Conservation (phyloP, 257 asterid genomes). For the Solanum medicagineum region DNA sequence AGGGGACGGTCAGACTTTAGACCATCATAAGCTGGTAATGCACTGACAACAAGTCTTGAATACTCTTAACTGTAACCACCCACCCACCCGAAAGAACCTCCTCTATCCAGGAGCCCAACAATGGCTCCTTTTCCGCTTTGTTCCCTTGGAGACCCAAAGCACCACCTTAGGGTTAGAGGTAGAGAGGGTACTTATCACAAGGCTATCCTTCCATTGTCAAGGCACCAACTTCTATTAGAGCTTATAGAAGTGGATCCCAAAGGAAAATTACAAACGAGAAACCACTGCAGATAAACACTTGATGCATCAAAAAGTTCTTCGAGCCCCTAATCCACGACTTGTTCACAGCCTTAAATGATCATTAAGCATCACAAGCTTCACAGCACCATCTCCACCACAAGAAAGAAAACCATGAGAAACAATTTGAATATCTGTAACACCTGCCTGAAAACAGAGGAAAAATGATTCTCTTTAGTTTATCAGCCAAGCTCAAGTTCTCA, state of each 20-base stretch:
- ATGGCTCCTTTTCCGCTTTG: neutral
- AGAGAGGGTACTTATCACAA: neutral
- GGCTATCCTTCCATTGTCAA: neutral
- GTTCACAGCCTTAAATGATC: neutral
- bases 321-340: neutral
- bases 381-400: constrained; percentile 93
- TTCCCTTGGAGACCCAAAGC: neutral
- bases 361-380: constrained; percentile 29
- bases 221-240: neutral
- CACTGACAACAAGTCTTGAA: neutral
- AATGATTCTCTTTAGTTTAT: constrained; percentile 5
- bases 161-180: neutral
- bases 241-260: neutral
- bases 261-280: neutral
- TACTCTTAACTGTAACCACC: neutral
- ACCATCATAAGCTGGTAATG: neutral
- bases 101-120: neutral
- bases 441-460: constrained; percentile 47
- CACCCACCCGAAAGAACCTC: neutral
- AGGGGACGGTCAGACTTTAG: neutral
- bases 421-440: constrained; percentile 78
- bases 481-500: neutral
- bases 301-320: neutral
- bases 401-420: constrained; percentile 81
- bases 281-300: neutral